Evolutionary conservation across 345 rosid genomes (phyloP), one percentile per base, ranked within the genome.

Genomic region (Rhodamnia argentea): DNA sequence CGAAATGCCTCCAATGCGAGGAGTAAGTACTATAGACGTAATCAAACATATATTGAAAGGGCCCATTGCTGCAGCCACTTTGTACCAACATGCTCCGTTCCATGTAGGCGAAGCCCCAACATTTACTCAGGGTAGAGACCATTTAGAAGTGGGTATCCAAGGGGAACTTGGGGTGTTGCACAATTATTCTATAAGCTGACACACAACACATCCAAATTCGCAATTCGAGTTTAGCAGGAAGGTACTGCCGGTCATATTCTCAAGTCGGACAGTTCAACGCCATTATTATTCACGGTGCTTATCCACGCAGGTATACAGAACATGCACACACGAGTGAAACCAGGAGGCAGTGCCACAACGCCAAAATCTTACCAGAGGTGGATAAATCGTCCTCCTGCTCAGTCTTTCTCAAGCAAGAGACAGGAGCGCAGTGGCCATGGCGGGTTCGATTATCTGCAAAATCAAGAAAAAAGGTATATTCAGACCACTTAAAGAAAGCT

Each of bases 301-400:
- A 62, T 62, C 10, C 29, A 12, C 29, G 55, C 51, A 47, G 10
- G 57, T 26, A n/a, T 24, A 54, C 78, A 16, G 85, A 13, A 84
- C 42, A 84, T 42, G 23, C 42, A 24, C 47, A 10, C 51, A 37
- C 53, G 81, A 59, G 40, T 14, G 52, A 57, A 32, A 58, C 82
- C 24, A n/a, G 75, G 24, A 3, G 22, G 24, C 32, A 60, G 84
- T 52, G 84, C 84, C 55, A 10, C 14, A 23, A 85, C 44, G 10
- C 51, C 32, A 6, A 58, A 58, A 78, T 84, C 53, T 84, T 87
- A 94, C 98, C 98, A 58, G 94, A 86, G 86, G 89, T 84, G 55
- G 94, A 94, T 78, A 92, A 86, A 84, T 91, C 90, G 88, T 90
- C 94, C 83, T 92, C 98, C 88, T 88, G 96, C 83, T 94, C 92